Evolutionary conservation across 441 rosid genomes (phyloP), one percentile per base, ranked within the genome.

Genomic region (Erysimum cheiri): DNA sequence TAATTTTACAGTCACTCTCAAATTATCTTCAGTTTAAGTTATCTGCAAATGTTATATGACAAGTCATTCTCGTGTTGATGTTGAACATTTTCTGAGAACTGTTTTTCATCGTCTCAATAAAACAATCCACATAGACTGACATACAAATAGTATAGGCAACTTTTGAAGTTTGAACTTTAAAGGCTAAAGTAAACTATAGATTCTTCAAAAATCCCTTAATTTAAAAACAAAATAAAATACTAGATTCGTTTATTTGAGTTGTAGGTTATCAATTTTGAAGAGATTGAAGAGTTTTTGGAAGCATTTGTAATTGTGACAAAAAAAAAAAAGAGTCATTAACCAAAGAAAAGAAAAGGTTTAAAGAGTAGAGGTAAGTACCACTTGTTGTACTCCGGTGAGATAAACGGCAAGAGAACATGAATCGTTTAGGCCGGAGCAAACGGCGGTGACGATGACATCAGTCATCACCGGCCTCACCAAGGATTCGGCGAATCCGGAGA

Each of bases 321-420:
- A 48, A 19, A 7, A 9, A 4, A 1, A 2, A 49, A 5, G 17
- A 50, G 33, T 50, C 4, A 26, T 12, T 12, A 5, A 50, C 17
- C 33, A 9, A 6, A 2, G 24, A 49, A 9, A 52, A 3, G 1
- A 11, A 49, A 5, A 11, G 14, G 7, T 22, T 10, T 8, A 7
- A 6, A 26, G 43, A 44, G 33, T 9, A 1, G 4, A 31, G 31
- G 19, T 6, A 22, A 5, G 60, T 83, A 90, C 98, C 62, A 91
- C 92, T 82, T 91, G 96, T 56, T 89, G 93, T 67, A 84, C 13
- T 12, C 98, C 96, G 41, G 91, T 67, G 77, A 91, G 91, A 73
- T 86, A 93, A 56, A 93, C 89, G 81, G 97, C 97, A 13, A 89
- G 85, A 37, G 98, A 89, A 73, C 98, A 93, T 44, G 87, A 80